A percentile compares a stretch with the other conserved stretches of the same genome.
phyloP scores from a whole-genome alignment of 78 protist species.

The Dictyostelium brefeldianum region DNA sequence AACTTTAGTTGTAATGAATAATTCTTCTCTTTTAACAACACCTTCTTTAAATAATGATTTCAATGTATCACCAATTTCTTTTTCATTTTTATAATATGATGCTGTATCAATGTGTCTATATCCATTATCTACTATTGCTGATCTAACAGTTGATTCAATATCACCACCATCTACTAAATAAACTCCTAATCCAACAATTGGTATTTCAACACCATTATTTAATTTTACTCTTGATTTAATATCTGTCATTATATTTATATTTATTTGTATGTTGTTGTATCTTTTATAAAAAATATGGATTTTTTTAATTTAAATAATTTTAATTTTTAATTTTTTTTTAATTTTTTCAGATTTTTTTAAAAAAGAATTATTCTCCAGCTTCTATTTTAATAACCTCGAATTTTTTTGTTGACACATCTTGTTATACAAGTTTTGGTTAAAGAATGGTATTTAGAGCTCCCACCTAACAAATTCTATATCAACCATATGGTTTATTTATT shows the following conservation, averaged over 20 bases:
- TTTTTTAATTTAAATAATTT: no score
- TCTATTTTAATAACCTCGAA: no score
- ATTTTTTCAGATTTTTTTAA: background rate
- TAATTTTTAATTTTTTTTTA: no score
- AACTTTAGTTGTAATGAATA: conserved; percentile 73
- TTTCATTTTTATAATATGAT: conserved; percentile 59
- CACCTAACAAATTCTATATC: no score
- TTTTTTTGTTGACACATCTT: no score
- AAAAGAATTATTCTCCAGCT: no score
- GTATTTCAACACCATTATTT: conserved; percentile 61
- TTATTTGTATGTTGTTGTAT: no score
- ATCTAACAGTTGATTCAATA: conserved; percentile 11
- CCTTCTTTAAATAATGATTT: conserved; percentile 21
- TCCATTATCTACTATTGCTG: conserved; percentile 28
- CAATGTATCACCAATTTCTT: conserved; percentile 56
- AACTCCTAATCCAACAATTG: conserved; percentile 63
- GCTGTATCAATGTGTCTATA: conserved; percentile 84
- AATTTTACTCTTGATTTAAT: conserved; percentile 39
- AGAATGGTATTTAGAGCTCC: no score
- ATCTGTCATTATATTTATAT: background rate
- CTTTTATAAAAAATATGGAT: no score
- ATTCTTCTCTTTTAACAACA: conserved; percentile 76
- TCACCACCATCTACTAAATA: background rate
- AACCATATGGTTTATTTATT: no score
- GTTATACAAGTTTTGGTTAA: no score